phyloP scores from a whole-genome alignment of 768 basidiomycete genomes.

The Suillus cothurnatus region DNA sequence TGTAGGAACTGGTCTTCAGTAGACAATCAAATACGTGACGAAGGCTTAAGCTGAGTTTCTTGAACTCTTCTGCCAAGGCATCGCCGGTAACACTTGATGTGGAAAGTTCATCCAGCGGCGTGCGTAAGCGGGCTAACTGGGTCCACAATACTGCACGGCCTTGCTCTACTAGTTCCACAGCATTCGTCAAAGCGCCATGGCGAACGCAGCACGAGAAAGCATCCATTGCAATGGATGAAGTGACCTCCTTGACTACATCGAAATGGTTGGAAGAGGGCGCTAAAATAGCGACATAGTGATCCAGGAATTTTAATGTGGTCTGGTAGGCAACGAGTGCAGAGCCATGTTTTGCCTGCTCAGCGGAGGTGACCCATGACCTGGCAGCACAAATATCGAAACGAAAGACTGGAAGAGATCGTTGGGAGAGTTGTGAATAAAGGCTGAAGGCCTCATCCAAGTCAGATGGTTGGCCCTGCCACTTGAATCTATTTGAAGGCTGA shows the following conservation, averaged over 20 bases:
- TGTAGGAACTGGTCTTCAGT: conserved; percentile 6
- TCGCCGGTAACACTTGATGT: not conserved
- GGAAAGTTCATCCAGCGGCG: conserved; percentile 25
- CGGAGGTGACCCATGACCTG: conserved; percentile 23
- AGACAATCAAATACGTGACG: not conserved
- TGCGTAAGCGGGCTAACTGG: conserved; percentile 26
- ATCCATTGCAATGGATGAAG: not conserved
- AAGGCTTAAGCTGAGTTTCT: conserved; percentile 11
- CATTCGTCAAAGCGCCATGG: conserved; percentile 9
- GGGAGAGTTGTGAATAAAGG: conserved; percentile 26
- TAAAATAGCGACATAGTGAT: conserved; percentile 18
- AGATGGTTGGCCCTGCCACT: conserved; percentile 21
- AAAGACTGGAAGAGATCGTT: conserved; percentile 13
- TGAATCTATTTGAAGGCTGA: conserved; percentile 22
- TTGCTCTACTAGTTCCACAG: conserved; percentile 32
- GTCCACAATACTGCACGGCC: conserved; percentile 32
- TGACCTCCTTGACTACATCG: not conserved
- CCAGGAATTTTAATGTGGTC: conserved; percentile 26
- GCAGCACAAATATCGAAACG: conserved; percentile 21
- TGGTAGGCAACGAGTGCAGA: conserved; percentile 32
- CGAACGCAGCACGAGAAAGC: conserved; percentile 17
- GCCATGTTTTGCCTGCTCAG: conserved; percentile 21
- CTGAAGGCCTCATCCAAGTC: conserved; percentile 23
- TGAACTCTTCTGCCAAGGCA: conserved; percentile 11
- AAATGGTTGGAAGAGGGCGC: conserved; percentile 19